Base-by-base conservation (phyloP, 805 yeast species). In the Babjeviella inositovora region DNA sequence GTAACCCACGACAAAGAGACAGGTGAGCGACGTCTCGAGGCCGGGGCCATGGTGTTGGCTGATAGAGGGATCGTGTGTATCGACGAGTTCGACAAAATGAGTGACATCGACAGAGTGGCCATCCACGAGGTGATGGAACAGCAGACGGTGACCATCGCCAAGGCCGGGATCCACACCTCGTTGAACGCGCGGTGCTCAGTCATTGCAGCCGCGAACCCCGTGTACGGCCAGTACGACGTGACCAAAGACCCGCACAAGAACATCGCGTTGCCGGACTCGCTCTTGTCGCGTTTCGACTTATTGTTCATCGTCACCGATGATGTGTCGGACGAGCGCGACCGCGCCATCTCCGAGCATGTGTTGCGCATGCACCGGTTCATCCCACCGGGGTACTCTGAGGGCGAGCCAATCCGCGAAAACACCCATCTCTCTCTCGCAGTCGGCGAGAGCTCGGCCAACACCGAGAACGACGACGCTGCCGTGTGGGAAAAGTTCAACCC, bases 121-220 rank as follows among this genome's bases (percentile, higher is more conserved):
- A 90, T 90, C 41, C 98, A 90, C 51, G 98, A 90, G 63, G 98
- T 90, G 23, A 90, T 90, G 98, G 98, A 90, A 56, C 98, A 90
- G 53, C 98, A 90, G 49, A 90, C 98, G 0, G 95, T 87, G 14
- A 85, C 97, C 3, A 85, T 87, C 41, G 93, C 97, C 24, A 87
- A 87, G 47, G 98, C 97, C 5, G 98, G 98, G 32, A 87, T 87
- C 39, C 96, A 87, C 47, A 85, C 97, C 3, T 77, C 97, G 5
- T 62, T 87, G 35, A 87, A 87, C 43, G 97, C 98, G 8, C 70
- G 98, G 39, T 87, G 97, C 54, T 77, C 93, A 14, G 97, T 87
- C 10, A 67, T 87, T 34, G 97, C 97, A 1, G 98, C 98, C 16
- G 98, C 98, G 6, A 87, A 87, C 46, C 98, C 98, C 1, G 82